Base-by-base conservation (phyloP, 352 stramenopile genomes). In the Globisporangium nodosum region DNA sequence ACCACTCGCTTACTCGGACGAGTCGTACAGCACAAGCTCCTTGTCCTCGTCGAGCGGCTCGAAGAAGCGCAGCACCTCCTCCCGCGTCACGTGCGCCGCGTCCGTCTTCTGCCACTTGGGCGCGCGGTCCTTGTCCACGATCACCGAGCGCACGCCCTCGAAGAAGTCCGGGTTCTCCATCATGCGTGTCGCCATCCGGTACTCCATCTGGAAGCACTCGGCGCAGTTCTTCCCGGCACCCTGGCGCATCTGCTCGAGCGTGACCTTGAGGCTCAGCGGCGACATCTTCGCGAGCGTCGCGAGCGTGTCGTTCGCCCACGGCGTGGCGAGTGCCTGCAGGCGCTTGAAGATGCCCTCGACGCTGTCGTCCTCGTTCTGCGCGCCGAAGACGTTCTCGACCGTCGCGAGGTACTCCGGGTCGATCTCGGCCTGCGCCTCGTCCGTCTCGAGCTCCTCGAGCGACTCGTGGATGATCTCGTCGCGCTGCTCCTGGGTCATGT, bases 121-220 rank as follows among this genome's bases (percentile, higher is more conserved):
- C 51, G 85, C 77, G 33, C 85, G 81, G 75, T 98, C 94, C 68
- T 98, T 98, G 75, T 99, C 96, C 9, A 99, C 82, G 49, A 99
- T 81, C 49, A 97, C 82, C 37, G 96, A 92, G 56, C 96, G 86
- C 24, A 99, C 94, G 13, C 97, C 97, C 68, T 99, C 96, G 60
- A 97, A 98, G 69, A 99, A 99, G 71, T 99, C 97, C 15, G 73
- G 65, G 60, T 87, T 92, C 53, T 91, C 79, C 65, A 92, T 81
- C 76, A 97, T 94, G 60, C 87, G 81, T 49, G 75, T 73, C 58
- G 82, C 79, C 54, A 92, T 76, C 37, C 83, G 81, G 74, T 89
- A 98, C 72, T 98, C 96, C 91, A 98, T 98, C 68, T 97, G 73
- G 58, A 98, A 92, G 65, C 84, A 96, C 67, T 98, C 90, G 35